A percentile compares a stretch with the other conserved stretches of the same genome.
These are phyloP conservation scores for Fusarium floridanum DNA, from an alignment of 2,329 filamentous ascomycete genomes.

Conservation along the genomic window DNA sequence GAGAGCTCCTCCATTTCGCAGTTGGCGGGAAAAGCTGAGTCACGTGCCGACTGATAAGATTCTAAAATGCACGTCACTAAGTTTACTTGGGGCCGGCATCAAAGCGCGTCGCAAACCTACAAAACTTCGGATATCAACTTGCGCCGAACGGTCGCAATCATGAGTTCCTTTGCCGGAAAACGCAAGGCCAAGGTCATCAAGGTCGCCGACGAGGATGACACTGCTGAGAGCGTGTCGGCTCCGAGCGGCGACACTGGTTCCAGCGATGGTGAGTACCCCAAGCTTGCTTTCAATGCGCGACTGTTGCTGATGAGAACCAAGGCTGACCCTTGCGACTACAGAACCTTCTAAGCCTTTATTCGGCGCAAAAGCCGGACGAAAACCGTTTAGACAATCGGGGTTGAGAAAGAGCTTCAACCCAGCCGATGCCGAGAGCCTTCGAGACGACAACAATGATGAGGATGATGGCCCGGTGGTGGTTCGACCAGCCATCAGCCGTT, in stretches of 20 bases:
- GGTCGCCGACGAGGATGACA: conserved; percentile 74
- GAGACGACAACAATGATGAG: conserved; percentile 57
- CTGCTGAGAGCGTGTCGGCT: conserved; percentile 23
- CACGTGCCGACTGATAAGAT: conserved; percentile 65
- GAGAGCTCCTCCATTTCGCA: conserved; percentile 39
- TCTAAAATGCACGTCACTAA: conserved; percentile 45
- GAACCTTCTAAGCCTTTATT: conserved; percentile 56
- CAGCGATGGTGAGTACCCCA: conserved; percentile 55
- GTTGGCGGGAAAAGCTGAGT: conserved; percentile 46
- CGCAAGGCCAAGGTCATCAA: conserved; percentile 84
- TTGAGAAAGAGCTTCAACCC: conserved; percentile 69
- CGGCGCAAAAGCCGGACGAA: conserved; percentile 60
- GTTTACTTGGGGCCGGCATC: not conserved
- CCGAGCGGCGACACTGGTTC: conserved; percentile 44
- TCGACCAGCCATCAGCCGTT: conserved; percentile 61
- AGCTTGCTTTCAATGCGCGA: conserved; percentile 33
- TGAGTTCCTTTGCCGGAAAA: conserved; percentile 69
- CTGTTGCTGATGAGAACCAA: conserved; percentile 51
- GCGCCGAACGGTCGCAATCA: conserved; percentile 47
- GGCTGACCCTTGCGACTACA: conserved; percentile 50
- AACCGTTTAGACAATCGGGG: conserved; percentile 69
- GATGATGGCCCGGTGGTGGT: conserved; percentile 63
- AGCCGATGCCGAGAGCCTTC: conserved; percentile 52
- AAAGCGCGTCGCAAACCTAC: conserved; percentile 31
- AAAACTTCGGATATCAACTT: not conserved